A percentile compares a stretch with the other conserved stretches of the same genome.
phyloP scores from a whole-genome alignment of 2,329 filamentous ascomycete species.

The Trichoderma pleuroti region DNA sequence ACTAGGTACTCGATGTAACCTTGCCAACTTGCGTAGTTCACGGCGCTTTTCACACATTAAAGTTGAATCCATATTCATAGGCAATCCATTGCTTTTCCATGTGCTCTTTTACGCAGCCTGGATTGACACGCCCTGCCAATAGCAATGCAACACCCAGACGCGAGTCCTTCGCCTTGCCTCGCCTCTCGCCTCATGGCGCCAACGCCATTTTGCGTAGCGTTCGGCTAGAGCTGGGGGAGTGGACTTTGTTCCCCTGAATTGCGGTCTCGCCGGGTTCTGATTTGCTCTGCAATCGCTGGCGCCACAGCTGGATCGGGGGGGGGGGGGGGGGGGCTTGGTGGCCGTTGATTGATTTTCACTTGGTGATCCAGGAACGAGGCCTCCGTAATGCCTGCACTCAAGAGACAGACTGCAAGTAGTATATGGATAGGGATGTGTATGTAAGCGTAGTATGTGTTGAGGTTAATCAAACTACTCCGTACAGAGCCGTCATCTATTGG shows the following conservation, averaged over 20 bases:
- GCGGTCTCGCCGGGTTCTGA: constrained; percentile 16
- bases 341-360: not conserved
- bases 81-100: not conserved
- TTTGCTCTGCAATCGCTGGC: constrained; percentile 18
- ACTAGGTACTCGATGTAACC: not conserved
- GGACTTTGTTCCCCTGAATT: constrained; percentile 19
- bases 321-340: not conserved
- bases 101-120: not conserved
- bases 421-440: not conserved
- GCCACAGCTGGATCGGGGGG: constrained; percentile 10
- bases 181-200: constrained; percentile 15
- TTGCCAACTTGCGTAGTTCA: not conserved
- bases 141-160: not conserved
- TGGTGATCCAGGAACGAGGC: not conserved
- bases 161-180: constrained; percentile 11
- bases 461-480: not conserved
- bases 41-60: not conserved
- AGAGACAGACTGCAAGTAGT: not conserved
- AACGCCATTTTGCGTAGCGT: constrained; percentile 13
- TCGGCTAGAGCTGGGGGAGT: constrained; percentile 15
- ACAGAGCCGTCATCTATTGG: not conserved
- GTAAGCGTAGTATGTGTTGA: not conserved
- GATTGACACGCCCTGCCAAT: not conserved
- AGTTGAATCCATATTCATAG: not conserved
- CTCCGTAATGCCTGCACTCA: not conserved